A percentile compares a stretch with the other conserved stretches of the same genome.
phyloP scores from a whole-genome alignment of 495 filamentous ascomycete genomes.

The Hypoxylon trugodes region DNA sequence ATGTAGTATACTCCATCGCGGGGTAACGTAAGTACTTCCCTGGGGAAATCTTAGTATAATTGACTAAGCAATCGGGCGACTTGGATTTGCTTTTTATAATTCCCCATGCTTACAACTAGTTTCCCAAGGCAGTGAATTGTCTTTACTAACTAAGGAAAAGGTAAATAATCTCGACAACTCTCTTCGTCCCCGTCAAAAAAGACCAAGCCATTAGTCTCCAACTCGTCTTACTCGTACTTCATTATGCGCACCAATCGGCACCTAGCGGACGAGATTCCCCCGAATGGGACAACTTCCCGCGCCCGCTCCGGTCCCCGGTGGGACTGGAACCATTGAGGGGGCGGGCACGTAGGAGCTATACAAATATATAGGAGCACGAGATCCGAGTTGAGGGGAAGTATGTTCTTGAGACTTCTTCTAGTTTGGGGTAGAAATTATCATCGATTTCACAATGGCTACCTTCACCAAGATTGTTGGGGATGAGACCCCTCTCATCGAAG shows the following conservation, averaged over 20 bases:
- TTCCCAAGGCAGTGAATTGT: too few species aligned
- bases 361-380: slow-evolving; percentile 17
- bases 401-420: not conserved
- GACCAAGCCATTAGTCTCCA: not conserved
- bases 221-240: not conserved
- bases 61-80: too few species aligned
- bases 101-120: too few species aligned
- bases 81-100: too few species aligned
- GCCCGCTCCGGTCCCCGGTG: slow-evolving; percentile 19
- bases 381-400: not conserved
- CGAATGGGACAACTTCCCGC: slow-evolving; percentile 33
- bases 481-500: slow-evolving; percentile 65
- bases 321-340: slow-evolving; percentile 17
- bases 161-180: too few species aligned
- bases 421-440: not conserved
- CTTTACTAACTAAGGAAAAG: too few species aligned
- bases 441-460: slow-evolving; percentile 64
- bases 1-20: too few species aligned
- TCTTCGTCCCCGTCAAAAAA: too few species aligned
- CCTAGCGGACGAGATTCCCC: slow-evolving; percentile 35
- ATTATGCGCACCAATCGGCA: slow-evolving; percentile 42
- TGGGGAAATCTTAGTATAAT: too few species aligned
- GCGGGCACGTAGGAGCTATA: not conserved
- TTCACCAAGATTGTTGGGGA: slow-evolving; percentile 70
- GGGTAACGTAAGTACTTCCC: too few species aligned